Evolutionary conservation across 805 yeast genomes (phyloP), one percentile per base, ranked within the genome.

Genomic region (Metschnikowia amazonensis): DNA sequence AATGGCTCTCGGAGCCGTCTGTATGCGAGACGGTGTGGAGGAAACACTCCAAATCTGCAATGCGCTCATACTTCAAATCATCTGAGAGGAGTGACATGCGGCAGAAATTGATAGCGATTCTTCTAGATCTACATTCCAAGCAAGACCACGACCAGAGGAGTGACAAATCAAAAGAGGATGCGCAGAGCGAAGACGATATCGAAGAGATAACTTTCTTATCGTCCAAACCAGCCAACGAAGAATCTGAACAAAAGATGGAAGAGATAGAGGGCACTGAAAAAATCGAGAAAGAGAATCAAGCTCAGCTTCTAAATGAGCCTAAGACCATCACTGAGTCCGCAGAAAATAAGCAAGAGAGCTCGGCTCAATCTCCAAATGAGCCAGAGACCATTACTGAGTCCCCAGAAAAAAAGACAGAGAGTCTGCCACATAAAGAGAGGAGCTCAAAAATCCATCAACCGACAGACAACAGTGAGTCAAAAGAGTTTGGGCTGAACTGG

Each of bases 1-100:
- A 75, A 50, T 82, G 87, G 64, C 69, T 84, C 37, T 66, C 67
- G 20, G 64, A 77, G 32, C 78, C 81, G 0, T 54, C 54, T 0
- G 68, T 60, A 20, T 82, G 87, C 42, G 66, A 77, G 36, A 59
- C 60, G 34, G 51, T 77, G 9, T 81, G 86, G 86, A 60, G 65
- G 46, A 54, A 58, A 45, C 43, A 43, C 16, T 25, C 36, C 17
- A 51, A 45, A 21, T 28, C 52, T 9, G 44, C 44, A 28, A 24
- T 43, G n/a, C 50, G 43, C 44, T 18, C 47, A 41, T 48, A 41
- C 27, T 49, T 42, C 38, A 42, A 42, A 27, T 48, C 38, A 11
- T 24, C 46, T 5, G 58, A 51, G 35, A 33, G 55, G n/a, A 44
- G 45, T 20, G 43, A 38, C 14, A 43, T 51, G 50, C 48, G 59